Base-by-base conservation (phyloP, 805 yeast species). In the Starmerella stellata region DNA sequence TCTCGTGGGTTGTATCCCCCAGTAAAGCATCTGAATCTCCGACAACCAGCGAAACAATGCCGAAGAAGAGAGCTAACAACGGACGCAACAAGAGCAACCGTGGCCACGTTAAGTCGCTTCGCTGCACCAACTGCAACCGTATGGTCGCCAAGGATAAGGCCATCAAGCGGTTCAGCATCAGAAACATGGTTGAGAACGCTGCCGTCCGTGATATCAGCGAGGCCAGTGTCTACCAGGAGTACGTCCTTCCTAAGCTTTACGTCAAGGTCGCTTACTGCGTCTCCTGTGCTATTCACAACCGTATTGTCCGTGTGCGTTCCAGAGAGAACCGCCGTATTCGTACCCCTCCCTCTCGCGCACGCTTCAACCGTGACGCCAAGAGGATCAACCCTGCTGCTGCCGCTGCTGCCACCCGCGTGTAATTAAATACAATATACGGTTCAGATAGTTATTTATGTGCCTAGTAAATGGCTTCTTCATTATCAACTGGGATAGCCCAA, bases 31-130 rank as follows among this genome's bases (percentile, higher is more conserved):
- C n/a, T n/a, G n/a, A n/a, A n/a, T n/a, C n/a, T 11, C 11, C 25
- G 25, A 23, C 25, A 23, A 23, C 25, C 25, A 23, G 25, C 25
- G 25, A 23, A 23, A n/a, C n/a, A 23, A 90, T 90, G 99, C 96
- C 98, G 71, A 90, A 90, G 82, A 90, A 90, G 96, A 87, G 99
- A 85, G 83, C 96, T 70, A 83, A 95, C 90, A 83, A 85, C 95
- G 99, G 99, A 78, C 87, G 99, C 77, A 90, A 90, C 92, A 90
- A 90, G 92, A 85, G 83, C 75, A 96, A 96, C 68, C 90, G 99
- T 82, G 99, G 99, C 67, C 96, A 90, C 94, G 95, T 81, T 70
- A 81, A 80, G 71, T 93, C 94, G 66, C 95, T 87, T 63, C 85
- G 99, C 79, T 90, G 99, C 76, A 79, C 83, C 64, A 90, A 90